Percentiles rank a stretch among this genome's conserved stretches.
These are phyloP conservation scores for Dorcoceras hygrometricum DNA, from an alignment of 257 asterid genomes.

Conservation along the genomic window DNA sequence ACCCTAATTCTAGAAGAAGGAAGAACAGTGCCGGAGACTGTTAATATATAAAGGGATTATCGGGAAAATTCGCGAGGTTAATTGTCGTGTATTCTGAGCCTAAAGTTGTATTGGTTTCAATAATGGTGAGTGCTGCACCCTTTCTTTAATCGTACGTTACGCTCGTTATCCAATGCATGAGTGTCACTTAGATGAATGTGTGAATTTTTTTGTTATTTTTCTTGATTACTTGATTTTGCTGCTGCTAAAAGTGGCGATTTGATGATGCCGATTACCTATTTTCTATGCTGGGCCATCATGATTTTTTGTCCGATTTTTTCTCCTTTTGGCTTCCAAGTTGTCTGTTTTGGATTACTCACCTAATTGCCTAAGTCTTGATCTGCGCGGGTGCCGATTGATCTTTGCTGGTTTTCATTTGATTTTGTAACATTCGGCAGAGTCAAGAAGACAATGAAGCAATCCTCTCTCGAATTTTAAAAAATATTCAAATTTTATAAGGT, in stretches of 20 bases:
- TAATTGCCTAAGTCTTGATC: background rate
- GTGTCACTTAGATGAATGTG: background rate
- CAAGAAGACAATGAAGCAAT: too few species aligned
- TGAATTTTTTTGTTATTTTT: background rate
- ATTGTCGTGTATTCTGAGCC: background rate
- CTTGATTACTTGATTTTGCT: background rate
- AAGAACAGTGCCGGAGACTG: background rate
- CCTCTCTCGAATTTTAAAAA: background rate
- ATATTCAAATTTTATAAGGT: background rate
- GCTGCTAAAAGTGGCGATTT: background rate
- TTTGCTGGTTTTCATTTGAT: background rate
- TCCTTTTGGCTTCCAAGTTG: background rate
- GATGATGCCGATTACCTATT: background rate
- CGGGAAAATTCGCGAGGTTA: background rate
- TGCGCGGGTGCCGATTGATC: background rate
- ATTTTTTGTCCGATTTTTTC: background rate
- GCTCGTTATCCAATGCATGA: background rate
- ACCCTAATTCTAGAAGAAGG: background rate
- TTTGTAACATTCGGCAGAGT: too few species aligned
- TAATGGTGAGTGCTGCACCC: constrained; percentile 2
- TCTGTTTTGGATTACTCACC: background rate
- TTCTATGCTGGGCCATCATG: background rate
- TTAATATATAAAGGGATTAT: too few species aligned
- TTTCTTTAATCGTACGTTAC: background rate
- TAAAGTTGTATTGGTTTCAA: background rate